Evolutionary conservation across 495 filamentous ascomycete species (phyloP), one percentile per base, ranked within the genome.

Genomic region (Tuber indicum): DNA sequence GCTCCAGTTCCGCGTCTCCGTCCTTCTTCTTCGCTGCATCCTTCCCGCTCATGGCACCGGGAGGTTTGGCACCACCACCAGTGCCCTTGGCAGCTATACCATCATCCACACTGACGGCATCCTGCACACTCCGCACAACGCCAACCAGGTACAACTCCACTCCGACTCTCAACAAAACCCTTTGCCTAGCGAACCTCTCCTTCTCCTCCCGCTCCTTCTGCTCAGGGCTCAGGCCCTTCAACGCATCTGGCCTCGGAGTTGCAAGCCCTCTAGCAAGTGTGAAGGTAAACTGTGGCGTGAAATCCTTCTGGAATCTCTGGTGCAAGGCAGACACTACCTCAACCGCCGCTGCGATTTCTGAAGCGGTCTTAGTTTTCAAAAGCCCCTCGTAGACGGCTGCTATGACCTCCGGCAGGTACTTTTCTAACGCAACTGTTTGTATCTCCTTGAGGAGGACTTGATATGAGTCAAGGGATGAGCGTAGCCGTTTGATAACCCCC

Each of bases 71-170:
- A 85, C 71, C 89, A 85, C 44, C 85, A 82, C 26, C 78, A 79
- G 91, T 91, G 14, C 88, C 89, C 62, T 90, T 87, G 71, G 90
- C 89, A 41, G 90, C 87, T 12, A 66, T 36, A 36, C n/a, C 26
- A 83, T 98, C 95, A 77, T 99, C 95, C 32, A 94, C 93, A 66
- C 92, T 88, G 72, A 89, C 89, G 73, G 93, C 91, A 85, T 99
- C 96, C 82, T 98, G 94, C 78, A 98, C 86, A 62, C 93, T 98
- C 79, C 90, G 89, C 72, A 99, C 85, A 45, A 93, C 91, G 19
- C 92, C 93, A 45, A 97, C 93, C 26, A 99, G 90, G 96, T 96
- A 99, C 45, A 99, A 88, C 84, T 99, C 96, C 17, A 96, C 98
- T 49, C 95, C 93, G 3, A 98, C 92, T 46, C 94, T 90, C 46